phyloP scores from a whole-genome alignment of 805 yeast genomes.

The Candida germanica region DNA sequence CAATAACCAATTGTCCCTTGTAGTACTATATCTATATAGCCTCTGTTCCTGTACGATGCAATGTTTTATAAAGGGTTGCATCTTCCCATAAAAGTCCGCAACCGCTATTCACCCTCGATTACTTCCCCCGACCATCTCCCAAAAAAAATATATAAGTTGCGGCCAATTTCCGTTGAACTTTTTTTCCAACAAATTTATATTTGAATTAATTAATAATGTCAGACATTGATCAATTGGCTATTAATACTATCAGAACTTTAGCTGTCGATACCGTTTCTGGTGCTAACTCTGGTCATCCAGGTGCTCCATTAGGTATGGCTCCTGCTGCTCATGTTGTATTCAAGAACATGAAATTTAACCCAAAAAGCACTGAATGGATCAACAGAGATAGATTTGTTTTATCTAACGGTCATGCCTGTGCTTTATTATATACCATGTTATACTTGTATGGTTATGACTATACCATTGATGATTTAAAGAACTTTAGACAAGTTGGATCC shows the following conservation, averaged over 20 bases:
- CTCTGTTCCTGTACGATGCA: no score
- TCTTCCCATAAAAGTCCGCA: no score
- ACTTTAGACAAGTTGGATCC: conserved; percentile 85
- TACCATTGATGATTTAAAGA: conserved; percentile 79
- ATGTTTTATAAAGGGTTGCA: no score
- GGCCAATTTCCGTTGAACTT: neutral
- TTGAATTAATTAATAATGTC: conserved; percentile 3
- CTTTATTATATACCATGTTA: conserved; percentile 78
- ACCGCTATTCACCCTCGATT: no score
- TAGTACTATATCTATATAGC: no score
- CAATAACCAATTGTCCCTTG: no score
- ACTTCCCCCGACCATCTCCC: neutral
- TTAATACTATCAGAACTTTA: conserved; percentile 84
- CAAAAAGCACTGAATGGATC: conserved; percentile 86
- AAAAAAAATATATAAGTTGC: neutral
- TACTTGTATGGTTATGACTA: conserved; percentile 81
- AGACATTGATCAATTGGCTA: conserved; percentile 65
- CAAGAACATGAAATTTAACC: conserved; percentile 80
- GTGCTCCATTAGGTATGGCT: conserved; percentile 98
- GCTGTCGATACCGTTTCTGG: conserved; percentile 82
- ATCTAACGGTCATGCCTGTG: conserved; percentile 96
- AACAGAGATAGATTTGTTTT: conserved; percentile 93
- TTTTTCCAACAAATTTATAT: neutral
- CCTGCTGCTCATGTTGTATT: conserved; percentile 89
- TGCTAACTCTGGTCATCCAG: conserved; percentile 97